Percentiles rank a stretch among this genome's conserved stretches.
Conservation (phyloP, 352 stramenopile species). For the Pythium pyrilobum region DNA sequence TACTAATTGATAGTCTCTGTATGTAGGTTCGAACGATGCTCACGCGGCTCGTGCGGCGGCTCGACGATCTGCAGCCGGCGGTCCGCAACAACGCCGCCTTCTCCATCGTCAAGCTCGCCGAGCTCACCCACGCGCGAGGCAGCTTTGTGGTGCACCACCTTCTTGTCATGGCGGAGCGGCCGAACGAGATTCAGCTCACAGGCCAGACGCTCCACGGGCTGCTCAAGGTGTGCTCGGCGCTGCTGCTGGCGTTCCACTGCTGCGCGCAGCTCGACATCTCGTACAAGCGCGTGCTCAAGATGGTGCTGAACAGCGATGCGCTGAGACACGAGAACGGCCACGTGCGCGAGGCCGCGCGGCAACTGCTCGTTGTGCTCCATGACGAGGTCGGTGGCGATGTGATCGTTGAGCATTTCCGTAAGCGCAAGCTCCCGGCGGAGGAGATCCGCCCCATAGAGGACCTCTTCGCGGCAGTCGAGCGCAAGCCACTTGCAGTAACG, state of each 20-base stretch:
- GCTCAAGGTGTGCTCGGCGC: constrained; percentile 34
- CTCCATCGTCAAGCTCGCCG: constrained; percentile 26
- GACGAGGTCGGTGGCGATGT: constrained; percentile 28
- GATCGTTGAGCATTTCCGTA: constrained; percentile 11
- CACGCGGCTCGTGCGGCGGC: constrained; percentile 5
- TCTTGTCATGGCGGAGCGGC: neutral
- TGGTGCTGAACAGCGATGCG: constrained; percentile 25
- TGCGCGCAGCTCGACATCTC: constrained; percentile 44
- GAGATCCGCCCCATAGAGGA: neutral
- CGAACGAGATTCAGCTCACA: neutral
- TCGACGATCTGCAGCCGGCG: constrained; percentile 18
- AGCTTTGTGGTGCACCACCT: constrained; percentile 38
- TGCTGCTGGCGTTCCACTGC: constrained; percentile 40
- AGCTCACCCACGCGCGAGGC: constrained; percentile 24
- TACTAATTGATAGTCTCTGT: neutral
- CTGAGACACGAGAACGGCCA: constrained; percentile 35
- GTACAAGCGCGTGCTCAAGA: constrained; percentile 28
- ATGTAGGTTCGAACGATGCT: constrained; percentile 14
- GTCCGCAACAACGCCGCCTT: constrained; percentile 33
- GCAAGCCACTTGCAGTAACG: neutral
- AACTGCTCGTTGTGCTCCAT: constrained; percentile 32
- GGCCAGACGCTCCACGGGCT: constrained; percentile 31
- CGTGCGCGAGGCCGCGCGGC: constrained; percentile 30
- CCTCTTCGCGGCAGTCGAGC: constrained; percentile 1
- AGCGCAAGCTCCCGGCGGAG: constrained; percentile 4